Evolutionary conservation across 2,329 filamentous ascomycete species (phyloP), one percentile per base, ranked within the genome.

Genomic region (Ascomycota sp.): DNA sequence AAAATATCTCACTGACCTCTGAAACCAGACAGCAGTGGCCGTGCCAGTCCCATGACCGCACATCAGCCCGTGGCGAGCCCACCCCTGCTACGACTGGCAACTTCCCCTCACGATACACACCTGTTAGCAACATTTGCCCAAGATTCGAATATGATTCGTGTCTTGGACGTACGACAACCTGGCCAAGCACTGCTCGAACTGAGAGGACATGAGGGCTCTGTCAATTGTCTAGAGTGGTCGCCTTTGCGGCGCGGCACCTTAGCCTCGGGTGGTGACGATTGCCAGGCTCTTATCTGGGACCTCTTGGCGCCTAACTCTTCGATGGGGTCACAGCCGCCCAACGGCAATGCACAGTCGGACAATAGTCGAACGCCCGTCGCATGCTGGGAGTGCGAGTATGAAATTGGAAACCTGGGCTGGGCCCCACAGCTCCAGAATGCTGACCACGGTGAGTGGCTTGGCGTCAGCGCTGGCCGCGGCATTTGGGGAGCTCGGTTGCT

Each of bases 201-300:
- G 23, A 80, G 80, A 28, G 89, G 89, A 15, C 86, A 98, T 47
- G 69, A 72, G 15, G 78, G 81, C 4, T 55, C 81, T 7, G 68
- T 98, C 33, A 95, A 92, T 54, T 89, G 79, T 44, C 78, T 95
- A 34, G 89, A 98, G 55, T 98, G 89, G 89, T 92, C 82, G 7
- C 86, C 83, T 0, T 69, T 72, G 32, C 69, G 85, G 34, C 68
- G 89, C 42, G 89, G 89, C 17, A 78, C 85, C 39, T 68, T 98
- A 12, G 86, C 86, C 11, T 92, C 82, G 1, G 89, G 89, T 22
- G 89, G 66, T 5, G 89, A 98, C 44, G 89, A 98, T 51, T 86
- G 74, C 38, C 69, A 89, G 40, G 86, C 95, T 2, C 63, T 95
- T 21, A 64, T 94, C 11, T 98, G 89, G 89, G 89, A 98, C 51